These are phyloP conservation scores for Penicillium paneum DNA, from an alignment of 2,329 filamentous ascomycete species.

Conservation along the genomic window DNA sequence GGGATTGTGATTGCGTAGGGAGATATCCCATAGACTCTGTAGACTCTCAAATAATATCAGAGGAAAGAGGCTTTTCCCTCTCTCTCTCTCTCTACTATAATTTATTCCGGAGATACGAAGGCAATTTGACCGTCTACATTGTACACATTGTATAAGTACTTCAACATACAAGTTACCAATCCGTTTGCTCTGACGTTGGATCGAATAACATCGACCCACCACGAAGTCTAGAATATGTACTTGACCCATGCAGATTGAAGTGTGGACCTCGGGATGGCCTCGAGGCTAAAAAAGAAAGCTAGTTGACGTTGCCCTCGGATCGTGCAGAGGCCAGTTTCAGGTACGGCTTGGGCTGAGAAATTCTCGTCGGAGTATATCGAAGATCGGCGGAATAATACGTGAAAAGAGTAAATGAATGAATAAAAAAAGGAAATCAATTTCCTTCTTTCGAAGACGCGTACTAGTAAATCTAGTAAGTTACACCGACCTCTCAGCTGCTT, in stretches of 20 bases:
- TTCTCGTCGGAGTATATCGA: constrained; percentile 25
- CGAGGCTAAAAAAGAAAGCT: constrained; percentile 7
- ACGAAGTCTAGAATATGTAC: constrained; percentile 7
- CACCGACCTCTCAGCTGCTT: constrained; percentile 13
- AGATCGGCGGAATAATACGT: constrained; percentile 11
- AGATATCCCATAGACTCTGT: background rate
- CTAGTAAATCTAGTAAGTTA: constrained; percentile 9
- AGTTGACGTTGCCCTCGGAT: constrained; percentile 16
- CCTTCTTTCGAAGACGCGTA: constrained; percentile 1
- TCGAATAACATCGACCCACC: constrained; percentile 8
- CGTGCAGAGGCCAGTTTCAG: constrained; percentile 24
- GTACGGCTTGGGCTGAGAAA: constrained; percentile 16
- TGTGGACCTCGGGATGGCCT: constrained; percentile 13
- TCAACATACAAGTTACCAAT: background rate
- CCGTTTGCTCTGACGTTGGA: constrained; percentile 8
- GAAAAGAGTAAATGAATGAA: background rate
- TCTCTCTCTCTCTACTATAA: background rate
- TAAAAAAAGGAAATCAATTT: background rate
- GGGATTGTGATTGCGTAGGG: constrained; percentile 1
- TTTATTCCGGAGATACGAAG: background rate
- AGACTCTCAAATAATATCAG: background rate
- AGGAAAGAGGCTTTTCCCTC: background rate
- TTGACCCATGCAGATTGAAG: constrained; percentile 3
- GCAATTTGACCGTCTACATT: background rate
- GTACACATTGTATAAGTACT: background rate